A percentile compares a stretch with the other conserved stretches of the same genome.
These are phyloP conservation scores for Elaeis oleifera DNA, from an alignment of 202 grass and related monocot genomes.

Conservation along the genomic window DNA sequence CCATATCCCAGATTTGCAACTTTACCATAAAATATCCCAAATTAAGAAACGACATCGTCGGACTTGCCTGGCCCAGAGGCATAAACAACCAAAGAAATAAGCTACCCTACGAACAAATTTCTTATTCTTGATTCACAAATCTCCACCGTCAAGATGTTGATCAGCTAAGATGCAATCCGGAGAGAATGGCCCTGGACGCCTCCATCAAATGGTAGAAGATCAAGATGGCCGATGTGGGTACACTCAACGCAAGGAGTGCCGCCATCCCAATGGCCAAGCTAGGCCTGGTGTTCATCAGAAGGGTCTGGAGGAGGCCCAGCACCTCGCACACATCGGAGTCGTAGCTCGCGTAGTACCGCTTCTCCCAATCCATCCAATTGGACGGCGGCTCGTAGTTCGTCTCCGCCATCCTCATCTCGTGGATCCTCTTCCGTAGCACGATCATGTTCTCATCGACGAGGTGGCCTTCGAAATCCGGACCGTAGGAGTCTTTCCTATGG, in stretches of 20 bases:
- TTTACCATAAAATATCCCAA: too few relatives aligned
- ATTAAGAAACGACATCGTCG: too few relatives aligned
- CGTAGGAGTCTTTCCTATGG: too few relatives aligned
- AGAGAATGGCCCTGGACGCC: neutral
- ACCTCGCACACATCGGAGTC: slow-evolving; percentile 15
- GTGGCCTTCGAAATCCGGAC: slow-evolving; percentile 2
- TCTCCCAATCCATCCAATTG: slow-evolving; percentile 41
- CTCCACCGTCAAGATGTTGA: too few relatives aligned
- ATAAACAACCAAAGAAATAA: too few relatives aligned
- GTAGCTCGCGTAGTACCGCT: slow-evolving; percentile 29
- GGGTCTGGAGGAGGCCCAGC: slow-evolving; percentile 15
- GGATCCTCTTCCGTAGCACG: slow-evolving; percentile 45
- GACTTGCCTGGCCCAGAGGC: too few relatives aligned
- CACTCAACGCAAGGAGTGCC: slow-evolving; percentile 27
- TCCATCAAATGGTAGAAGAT: slow-evolving; percentile 18
- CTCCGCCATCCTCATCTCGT: slow-evolving; percentile 21
- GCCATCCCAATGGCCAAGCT: slow-evolving; percentile 23
- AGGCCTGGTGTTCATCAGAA: slow-evolving; percentile 31
- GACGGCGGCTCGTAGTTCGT: slow-evolving; percentile 2
- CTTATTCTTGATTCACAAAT: too few relatives aligned
- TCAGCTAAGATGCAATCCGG: neutral
- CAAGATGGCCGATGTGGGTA: slow-evolving; percentile 19
- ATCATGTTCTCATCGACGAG: slow-evolving; percentile 52
- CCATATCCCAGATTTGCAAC: too few relatives aligned
- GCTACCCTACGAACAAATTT: too few relatives aligned